A percentile compares a stretch with the other conserved stretches of the same genome.
Evolutionary conservation across 805 yeast genomes (phyloP).

Genomic region (Lipomyces kockii): DNA sequence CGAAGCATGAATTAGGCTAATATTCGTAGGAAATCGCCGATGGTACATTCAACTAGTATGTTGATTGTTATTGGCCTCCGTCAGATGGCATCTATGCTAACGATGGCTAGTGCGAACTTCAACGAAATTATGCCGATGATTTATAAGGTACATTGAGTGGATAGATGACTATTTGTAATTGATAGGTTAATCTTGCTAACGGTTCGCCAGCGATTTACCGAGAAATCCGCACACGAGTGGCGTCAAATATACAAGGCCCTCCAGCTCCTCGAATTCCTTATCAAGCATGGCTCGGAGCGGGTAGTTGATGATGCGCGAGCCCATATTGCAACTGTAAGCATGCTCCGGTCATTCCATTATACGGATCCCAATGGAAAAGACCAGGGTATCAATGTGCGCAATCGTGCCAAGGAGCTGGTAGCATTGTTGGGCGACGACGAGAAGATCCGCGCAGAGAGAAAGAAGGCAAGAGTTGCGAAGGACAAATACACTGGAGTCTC

Average conservation of each 20-base stretch:
- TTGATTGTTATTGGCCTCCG: background rate
- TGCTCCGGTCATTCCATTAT: constrained; percentile 92
- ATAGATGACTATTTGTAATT: background rate
- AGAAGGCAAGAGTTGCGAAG: constrained; percentile 84
- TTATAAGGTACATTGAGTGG: constrained; percentile 40
- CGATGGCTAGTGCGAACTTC: constrained; percentile 43
- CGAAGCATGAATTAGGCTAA: background rate
- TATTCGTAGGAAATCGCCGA: constrained; percentile 73
- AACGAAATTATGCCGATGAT: constrained; percentile 55
- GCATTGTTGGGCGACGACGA: constrained; percentile 76
- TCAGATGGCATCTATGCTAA: background rate
- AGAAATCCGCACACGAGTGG: constrained; percentile 96
- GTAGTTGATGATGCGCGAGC: constrained; percentile 94
- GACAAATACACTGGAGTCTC: constrained; percentile 84
- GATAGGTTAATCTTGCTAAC: background rate
- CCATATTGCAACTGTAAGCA: constrained; percentile 75
- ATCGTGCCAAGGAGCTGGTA: constrained; percentile 78
- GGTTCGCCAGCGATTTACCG: constrained; percentile 83
- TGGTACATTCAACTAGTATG: constrained; percentile 76
- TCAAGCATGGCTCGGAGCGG: constrained; percentile 91
- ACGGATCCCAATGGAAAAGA: constrained; percentile 92
- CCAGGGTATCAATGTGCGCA: constrained; percentile 94
- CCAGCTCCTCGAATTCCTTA: constrained; percentile 86
- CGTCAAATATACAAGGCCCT: constrained; percentile 94
- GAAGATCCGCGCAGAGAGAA: constrained; percentile 78